Base-by-base conservation (phyloP, 2,329 filamentous ascomycete genomes). In the Pseudopyricularia javanii region DNA sequence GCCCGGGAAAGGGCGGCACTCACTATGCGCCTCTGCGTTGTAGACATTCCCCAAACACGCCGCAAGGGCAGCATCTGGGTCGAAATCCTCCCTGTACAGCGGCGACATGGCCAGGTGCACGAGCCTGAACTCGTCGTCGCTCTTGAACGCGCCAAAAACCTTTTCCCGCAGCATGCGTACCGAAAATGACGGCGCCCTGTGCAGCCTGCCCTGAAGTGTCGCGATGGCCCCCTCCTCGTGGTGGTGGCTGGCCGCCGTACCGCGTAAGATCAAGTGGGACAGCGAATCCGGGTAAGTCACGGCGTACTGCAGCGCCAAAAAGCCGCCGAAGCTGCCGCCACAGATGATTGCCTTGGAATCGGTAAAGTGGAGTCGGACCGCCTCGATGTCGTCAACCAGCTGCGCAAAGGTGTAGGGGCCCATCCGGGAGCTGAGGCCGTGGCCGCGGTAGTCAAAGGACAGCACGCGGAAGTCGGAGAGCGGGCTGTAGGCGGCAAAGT, bases 281-380 rank as follows among this genome's bases (percentile, higher is more conserved):
- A 69, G 61, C 2, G 59, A 54, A 0, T 59, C 33, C 1, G 64
- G 57, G 50, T 69, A 68, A 30, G 64, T 62, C 53, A 70, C 68
- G 12, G 67, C 65, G 54, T 70, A 70, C 4, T 68, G 63, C 54
- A 66, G 64, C 0, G 68, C 68, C 4, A 70, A 56, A 35, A 66
- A 70, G 1, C 67, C 68, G 9, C 68, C 68, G 47, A 70, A 70
- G 53, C 66, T 69, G 2, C 68, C 68, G 8, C 67, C 68, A 14
- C 64, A 65, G 22, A 70, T 61, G 32, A 70, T 61, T 12, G 60
- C 62, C 14, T 62, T 56, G 20, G 55, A 45, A 1, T 60, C 61
- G 2, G 57, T 57, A 57, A 68, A 68, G 26, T 63, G 61, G 35
- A 33, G 43, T 8, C 66, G 60, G 5, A 69, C 50, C 0, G 56